Evolutionary conservation across 306 rosid genomes (phyloP).

Genomic region (Astragalus glycyphyllos): DNA sequence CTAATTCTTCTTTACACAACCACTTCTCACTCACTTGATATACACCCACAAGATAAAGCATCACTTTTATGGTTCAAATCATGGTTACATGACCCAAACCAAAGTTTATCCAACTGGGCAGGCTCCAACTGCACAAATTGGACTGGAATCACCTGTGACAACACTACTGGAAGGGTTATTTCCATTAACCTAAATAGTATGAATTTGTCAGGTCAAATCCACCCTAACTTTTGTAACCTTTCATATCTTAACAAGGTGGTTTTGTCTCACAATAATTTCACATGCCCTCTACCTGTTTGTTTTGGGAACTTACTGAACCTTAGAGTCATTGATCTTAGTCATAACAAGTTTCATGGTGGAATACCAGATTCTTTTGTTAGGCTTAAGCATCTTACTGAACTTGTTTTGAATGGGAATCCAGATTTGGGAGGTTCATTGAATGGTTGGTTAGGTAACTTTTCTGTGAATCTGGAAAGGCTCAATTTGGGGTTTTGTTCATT

Average conservation of each 20-base stretch:
- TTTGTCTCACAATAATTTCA: conserved; percentile 74
- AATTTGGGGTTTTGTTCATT: conserved; percentile 69
- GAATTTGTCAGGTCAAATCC: conserved; percentile 83
- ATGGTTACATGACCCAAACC: conserved; percentile 64
- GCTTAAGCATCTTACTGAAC: conserved; percentile 65
- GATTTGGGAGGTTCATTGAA: conserved; percentile 78
- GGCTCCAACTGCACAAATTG: conserved; percentile 79
- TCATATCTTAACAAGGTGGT: conserved; percentile 58
- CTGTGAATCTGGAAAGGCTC: conserved; percentile 67
- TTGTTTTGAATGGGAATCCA: conserved; percentile 72
- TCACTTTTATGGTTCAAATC: conserved; percentile 66
- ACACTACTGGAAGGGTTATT: conserved; percentile 72
- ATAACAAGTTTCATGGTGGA: conserved; percentile 69
- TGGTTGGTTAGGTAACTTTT: conserved; percentile 87
- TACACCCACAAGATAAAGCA: conserved; percentile 70
- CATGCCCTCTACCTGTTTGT: conserved; percentile 67
- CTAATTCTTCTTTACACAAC: conserved; percentile 48
- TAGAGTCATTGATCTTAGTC: conserved; percentile 65
- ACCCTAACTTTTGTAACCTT: conserved; percentile 65
- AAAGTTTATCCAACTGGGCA: conserved; percentile 74
- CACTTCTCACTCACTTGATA: conserved; percentile 56
- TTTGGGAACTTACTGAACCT: conserved; percentile 65
- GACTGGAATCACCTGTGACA: conserved; percentile 80
- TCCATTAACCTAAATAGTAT: conserved; percentile 62
- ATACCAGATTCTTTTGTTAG: conserved; percentile 71